Conservation (phyloP, 139 green algal genomes). For the Pleodorina starrii region DNA sequence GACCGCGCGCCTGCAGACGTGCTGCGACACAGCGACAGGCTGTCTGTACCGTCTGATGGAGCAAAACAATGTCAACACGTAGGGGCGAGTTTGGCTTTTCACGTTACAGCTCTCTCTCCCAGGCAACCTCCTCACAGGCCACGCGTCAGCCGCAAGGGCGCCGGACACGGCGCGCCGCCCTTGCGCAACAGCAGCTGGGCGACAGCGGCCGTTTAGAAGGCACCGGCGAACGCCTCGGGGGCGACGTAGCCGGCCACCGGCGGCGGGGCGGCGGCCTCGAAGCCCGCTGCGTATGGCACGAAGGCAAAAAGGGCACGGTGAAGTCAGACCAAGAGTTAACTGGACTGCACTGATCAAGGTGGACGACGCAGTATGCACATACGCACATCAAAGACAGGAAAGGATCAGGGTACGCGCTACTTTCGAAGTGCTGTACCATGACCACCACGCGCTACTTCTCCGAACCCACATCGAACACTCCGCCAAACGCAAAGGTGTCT, state of each 20-base stretch:
- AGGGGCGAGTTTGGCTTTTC: too few species aligned
- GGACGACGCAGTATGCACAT: too few species aligned
- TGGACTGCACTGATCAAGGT: background rate
- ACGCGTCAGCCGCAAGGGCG: background rate
- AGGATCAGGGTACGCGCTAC: too few species aligned
- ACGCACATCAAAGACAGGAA: too few species aligned
- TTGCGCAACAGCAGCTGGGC: background rate
- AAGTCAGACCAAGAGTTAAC: background rate
- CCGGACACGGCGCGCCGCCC: background rate
- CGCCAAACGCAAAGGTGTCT: too few species aligned
- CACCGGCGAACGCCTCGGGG: slow-evolving; percentile 53
- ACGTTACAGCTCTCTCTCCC: slow-evolving; percentile 39
- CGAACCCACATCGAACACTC: too few species aligned
- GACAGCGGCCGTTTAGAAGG: slow-evolving; percentile 54
- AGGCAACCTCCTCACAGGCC: background rate
- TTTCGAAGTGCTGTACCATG: too few species aligned
- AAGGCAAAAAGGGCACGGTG: background rate
- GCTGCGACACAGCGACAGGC: too few species aligned
- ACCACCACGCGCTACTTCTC: too few species aligned
- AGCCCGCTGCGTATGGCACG: slow-evolving; percentile 58
- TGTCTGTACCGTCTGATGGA: too few species aligned
- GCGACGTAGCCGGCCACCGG: slow-evolving; percentile 57
- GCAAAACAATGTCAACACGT: too few species aligned
- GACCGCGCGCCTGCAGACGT: too few species aligned
- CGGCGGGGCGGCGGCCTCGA: slow-evolving; percentile 71